Percentiles rank a stretch among this genome's conserved stretches.
Evolutionary conservation across 1,284 basidiomycete genomes (phyloP).

Genomic region (Anthracocystis panici-leucophaei): DNA sequence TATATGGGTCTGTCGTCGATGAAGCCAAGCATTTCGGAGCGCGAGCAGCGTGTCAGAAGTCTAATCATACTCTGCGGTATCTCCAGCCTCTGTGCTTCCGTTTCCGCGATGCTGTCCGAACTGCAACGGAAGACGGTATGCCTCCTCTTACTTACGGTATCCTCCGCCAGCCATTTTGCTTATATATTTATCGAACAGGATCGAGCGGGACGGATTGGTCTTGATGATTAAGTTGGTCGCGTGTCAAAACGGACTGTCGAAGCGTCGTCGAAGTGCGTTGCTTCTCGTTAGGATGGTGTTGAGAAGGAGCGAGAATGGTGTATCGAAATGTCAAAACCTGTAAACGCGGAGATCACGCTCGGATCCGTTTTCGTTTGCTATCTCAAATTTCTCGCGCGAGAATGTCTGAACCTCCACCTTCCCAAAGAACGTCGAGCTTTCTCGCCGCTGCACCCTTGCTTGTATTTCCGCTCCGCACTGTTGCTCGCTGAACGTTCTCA

Average conservation of each 20-base stretch:
- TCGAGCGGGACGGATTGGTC: background rate
- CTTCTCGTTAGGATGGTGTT: conserved; percentile 6
- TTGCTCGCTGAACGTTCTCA: no score
- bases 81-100: no score
- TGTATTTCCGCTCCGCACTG: background rate
- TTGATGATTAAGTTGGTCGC: background rate
- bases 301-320: conserved; percentile 4
- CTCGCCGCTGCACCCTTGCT: conserved; percentile 14
- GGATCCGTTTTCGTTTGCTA: conserved; percentile 21
- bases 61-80: no score
- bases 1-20: conserved; percentile 55
- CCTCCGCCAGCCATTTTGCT: conserved; percentile 62
- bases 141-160: conserved; percentile 49
- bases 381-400: conserved; percentile 24
- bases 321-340: conserved; percentile 12
- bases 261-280: background rate
- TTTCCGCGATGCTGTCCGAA: no score
- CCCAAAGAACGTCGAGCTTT: background rate
- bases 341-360: conserved; percentile 28
- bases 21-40: background rate
- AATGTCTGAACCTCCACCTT: conserved; percentile 22
- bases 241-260: background rate
- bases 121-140: no score
- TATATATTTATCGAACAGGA: background rate
- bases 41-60: background rate